These are phyloP conservation scores for Loxodes magnus DNA, from an alignment of 73 alveolate genomes.

Conservation along the genomic window DNA sequence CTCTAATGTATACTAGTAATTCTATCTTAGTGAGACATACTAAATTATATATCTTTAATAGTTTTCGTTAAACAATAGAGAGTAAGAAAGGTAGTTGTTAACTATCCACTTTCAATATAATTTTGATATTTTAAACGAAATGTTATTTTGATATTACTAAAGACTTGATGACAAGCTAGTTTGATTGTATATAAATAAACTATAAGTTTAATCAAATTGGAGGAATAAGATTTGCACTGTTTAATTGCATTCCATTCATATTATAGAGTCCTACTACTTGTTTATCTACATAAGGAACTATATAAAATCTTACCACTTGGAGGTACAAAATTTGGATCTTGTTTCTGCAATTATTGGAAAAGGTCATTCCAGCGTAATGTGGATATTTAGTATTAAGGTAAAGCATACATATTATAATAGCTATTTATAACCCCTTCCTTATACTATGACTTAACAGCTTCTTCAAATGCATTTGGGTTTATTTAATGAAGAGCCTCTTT, in stretches of 20 bases:
- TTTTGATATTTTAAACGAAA: too few relatives aligned
- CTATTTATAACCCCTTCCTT: not conserved
- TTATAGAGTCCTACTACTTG: constrained; percentile 4
- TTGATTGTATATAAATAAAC: too few relatives aligned
- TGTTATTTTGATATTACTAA: too few relatives aligned
- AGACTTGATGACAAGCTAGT: too few relatives aligned
- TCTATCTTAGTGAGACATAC: too few relatives aligned
- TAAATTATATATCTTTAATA: too few relatives aligned
- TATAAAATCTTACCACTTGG: too few relatives aligned
- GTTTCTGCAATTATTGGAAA: not conserved
- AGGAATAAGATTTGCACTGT: constrained; percentile 7
- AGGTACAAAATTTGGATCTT: not conserved
- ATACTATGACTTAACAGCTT: not conserved
- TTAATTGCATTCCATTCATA: constrained; percentile 3
- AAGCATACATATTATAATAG: not conserved
- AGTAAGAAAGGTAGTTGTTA: too few relatives aligned
- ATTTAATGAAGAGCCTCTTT: not conserved
- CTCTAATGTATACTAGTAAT: too few relatives aligned
- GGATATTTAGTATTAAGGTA: not conserved
- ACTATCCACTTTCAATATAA: too few relatives aligned
- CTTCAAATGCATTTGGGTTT: not conserved
- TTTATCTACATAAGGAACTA: not conserved
- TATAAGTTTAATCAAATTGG: constrained; percentile 9
- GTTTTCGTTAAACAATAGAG: too few relatives aligned
- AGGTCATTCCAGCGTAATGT: not conserved